Conservation (phyloP, 164 flowering plant genomes). For the Echeveria elegans region DNA sequence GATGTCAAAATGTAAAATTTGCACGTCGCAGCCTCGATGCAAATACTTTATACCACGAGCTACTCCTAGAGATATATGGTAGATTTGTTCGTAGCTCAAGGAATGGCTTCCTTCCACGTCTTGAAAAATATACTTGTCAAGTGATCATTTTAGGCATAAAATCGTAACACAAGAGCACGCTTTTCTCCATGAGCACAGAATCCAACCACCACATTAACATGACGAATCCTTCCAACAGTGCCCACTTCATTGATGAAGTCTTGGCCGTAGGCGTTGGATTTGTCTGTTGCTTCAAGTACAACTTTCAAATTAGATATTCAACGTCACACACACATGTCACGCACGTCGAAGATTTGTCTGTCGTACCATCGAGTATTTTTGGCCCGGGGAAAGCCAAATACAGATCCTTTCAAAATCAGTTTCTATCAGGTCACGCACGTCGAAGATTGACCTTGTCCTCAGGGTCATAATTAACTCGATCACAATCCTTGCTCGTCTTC, state of each 20-base stretch:
- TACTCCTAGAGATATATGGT: not conserved
- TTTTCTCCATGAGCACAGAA: not conserved
- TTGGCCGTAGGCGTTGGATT: not conserved
- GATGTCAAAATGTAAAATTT: not conserved
- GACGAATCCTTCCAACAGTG: not conserved
- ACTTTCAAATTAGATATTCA: not conserved
- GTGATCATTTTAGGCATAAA: slow-evolving; percentile 6
- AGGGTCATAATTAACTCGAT: no score
- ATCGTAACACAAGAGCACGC: not conserved
- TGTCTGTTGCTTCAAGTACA: not conserved
- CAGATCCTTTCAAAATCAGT: no score
- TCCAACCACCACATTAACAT: not conserved
- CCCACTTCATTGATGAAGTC: slow-evolving; percentile 1
- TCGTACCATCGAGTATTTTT: no score
- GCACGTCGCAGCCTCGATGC: not conserved
- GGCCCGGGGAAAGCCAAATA: no score
- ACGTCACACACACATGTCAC: no score
- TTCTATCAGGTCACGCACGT: no score
- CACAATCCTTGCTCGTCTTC: no score
- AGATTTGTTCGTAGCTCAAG: not conserved
- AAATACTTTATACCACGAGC: not conserved
- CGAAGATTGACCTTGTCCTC: no score
- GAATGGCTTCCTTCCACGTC: not conserved
- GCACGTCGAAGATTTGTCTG: no score
- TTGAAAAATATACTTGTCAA: not conserved